These are phyloP conservation scores for Botrytis cinerea DNA, from an alignment of 2,329 filamentous ascomycete genomes.

Conservation along the genomic window DNA sequence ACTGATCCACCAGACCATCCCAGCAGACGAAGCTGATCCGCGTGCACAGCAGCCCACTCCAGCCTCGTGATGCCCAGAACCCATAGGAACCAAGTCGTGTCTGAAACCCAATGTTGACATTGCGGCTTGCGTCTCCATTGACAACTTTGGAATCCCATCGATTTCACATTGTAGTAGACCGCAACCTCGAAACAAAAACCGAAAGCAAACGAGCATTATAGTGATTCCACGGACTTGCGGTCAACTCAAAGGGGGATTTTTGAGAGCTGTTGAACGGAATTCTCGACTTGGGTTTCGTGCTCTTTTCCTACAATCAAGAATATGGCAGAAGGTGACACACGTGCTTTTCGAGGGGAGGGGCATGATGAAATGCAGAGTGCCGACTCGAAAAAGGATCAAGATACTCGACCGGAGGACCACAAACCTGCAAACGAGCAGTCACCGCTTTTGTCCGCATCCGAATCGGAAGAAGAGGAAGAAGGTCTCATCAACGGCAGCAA, in stretches of 20 bases:
- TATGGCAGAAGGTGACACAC: constrained; percentile 29
- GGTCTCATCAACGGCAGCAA: constrained; percentile 42
- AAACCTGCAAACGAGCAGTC: constrained; percentile 49
- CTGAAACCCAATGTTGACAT: neutral
- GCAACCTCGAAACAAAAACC: neutral
- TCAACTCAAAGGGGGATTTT: neutral
- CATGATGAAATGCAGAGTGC: constrained; percentile 20
- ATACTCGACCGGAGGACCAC: constrained; percentile 7
- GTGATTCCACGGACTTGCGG: neutral
- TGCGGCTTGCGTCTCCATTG: neutral
- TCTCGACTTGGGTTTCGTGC: neutral
- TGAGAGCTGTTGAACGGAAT: neutral
- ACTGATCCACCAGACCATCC: constrained; percentile 24
- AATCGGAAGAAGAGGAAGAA: constrained; percentile 43
- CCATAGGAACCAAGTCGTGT: neutral
- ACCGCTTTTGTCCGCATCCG: constrained; percentile 50
- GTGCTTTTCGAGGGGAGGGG: constrained; percentile 20
- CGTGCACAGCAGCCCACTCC: constrained; percentile 16
- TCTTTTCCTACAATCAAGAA: constrained; percentile 1
- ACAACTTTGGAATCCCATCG: neutral
- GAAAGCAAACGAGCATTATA: neutral
- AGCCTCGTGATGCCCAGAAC: constrained; percentile 23
- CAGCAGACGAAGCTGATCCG: constrained; percentile 6
- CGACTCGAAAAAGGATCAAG: neutral
- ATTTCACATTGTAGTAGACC: neutral